Conservation (phyloP, 2,329 filamentous ascomycete species). For the Colletotrichum noveboracense region DNA sequence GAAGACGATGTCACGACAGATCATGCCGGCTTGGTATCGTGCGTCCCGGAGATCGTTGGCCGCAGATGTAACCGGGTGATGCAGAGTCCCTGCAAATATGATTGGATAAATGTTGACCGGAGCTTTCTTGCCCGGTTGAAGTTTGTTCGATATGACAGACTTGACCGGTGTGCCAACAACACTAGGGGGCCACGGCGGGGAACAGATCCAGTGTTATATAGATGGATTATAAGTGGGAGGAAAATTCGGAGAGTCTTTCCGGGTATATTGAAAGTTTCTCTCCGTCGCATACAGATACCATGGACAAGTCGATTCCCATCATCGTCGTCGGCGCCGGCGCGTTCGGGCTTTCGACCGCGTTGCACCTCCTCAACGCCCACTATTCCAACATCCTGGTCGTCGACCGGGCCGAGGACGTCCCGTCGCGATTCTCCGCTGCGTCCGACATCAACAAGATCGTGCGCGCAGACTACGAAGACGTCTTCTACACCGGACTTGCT, state of each 20-base stretch:
- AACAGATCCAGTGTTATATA: neutral
- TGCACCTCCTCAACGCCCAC: constrained; percentile 47
- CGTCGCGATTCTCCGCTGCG: constrained; percentile 55
- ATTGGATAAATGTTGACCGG: neutral
- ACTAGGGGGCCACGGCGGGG: neutral
- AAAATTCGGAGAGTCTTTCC: neutral
- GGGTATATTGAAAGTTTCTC: neutral
- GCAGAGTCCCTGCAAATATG: neutral
- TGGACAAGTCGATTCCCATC: constrained; percentile 19
- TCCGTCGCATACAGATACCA: neutral
- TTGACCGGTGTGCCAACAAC: neutral
- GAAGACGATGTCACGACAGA: neutral
- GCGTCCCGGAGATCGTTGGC: neutral
- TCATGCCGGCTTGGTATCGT: neutral
- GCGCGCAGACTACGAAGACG: constrained; percentile 62
- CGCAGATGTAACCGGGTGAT: neutral
- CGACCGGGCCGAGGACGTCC: constrained; percentile 42
- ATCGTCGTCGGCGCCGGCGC: constrained; percentile 50
- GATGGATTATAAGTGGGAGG: neutral
- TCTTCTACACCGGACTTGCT: constrained; percentile 56
- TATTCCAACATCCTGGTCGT: constrained; percentile 53
- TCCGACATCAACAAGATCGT: constrained; percentile 69
- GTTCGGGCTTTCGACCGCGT: constrained; percentile 55
- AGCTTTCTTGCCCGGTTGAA: neutral
- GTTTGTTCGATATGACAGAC: neutral